Percentiles rank a stretch among this genome's conserved stretches.
phyloP scores from a whole-genome alignment of 495 filamentous ascomycete genomes.

The Penicillium diatomitis region DNA sequence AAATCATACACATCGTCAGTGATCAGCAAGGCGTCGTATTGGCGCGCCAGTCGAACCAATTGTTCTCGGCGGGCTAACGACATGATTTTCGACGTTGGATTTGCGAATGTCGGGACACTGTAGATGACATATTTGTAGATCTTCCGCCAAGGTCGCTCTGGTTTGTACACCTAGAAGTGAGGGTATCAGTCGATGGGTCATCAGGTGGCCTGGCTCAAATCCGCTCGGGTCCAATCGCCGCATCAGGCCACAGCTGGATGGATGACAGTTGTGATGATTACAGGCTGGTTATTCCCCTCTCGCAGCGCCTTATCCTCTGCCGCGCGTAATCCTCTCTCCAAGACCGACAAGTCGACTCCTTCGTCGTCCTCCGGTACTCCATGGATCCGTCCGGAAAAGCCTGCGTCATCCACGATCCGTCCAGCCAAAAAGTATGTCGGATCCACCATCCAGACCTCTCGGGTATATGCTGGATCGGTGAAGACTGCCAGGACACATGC shows the following conservation, averaged over 20 bases:
- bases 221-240: not conserved
- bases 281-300: slow-evolving; percentile 28
- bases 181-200: slow-evolving; percentile 4
- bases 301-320: slow-evolving; percentile 23
- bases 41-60: slow-evolving; percentile 59
- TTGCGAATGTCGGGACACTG: slow-evolving; percentile 70
- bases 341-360: slow-evolving; percentile 55
- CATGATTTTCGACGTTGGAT: slow-evolving; percentile 72
- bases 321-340: slow-evolving; percentile 41
- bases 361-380: slow-evolving; percentile 66
- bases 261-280: slow-evolving; percentile 14
- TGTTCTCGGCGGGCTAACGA: slow-evolving; percentile 47
- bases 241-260: not conserved
- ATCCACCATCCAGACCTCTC: slow-evolving; percentile 66
- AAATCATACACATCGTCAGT: slow-evolving; percentile 89
- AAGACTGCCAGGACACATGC: slow-evolving; percentile 64
- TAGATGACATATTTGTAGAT: slow-evolving; percentile 82
- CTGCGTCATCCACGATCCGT: slow-evolving; percentile 69
- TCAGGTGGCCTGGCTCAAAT: not conserved
- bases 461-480: slow-evolving; percentile 68
- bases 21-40: slow-evolving; percentile 69
- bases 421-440: slow-evolving; percentile 76
- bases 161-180: slow-evolving; percentile 29
- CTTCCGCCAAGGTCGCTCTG: slow-evolving; percentile 43
- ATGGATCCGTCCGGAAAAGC: slow-evolving; percentile 51